A percentile compares a stretch with the other conserved stretches of the same genome.
Conservation (phyloP, 176 grass and related monocot genomes). For the Oryza meridionalis region DNA sequence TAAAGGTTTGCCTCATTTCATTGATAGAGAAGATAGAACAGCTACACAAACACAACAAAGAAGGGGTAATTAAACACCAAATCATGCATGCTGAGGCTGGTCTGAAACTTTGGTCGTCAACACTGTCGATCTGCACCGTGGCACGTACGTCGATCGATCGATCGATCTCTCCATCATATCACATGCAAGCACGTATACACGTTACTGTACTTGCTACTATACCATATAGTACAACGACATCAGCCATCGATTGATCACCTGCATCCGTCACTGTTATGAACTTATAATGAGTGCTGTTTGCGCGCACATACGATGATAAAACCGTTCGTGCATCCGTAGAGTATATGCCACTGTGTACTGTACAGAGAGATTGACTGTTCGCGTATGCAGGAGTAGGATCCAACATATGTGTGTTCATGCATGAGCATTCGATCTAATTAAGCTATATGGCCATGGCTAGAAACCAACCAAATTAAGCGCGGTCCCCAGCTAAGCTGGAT, state of each 20-base stretch:
- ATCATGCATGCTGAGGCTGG: no score
- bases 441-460: not conserved
- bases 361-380: not conserved
- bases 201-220: not conserved
- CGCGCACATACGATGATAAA: constrained; percentile 12
- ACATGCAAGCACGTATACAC: not conserved
- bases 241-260: not conserved
- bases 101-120: no score
- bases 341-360: no score
- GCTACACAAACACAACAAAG: no score
- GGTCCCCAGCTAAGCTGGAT: not conserved
- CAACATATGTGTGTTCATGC: no score
- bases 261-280: not conserved
- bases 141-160: not conserved
- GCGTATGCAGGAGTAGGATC: not conserved
- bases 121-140: not conserved
- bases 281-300: not conserved
- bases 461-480: not conserved
- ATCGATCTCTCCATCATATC: not conserved
- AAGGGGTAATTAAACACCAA: no score
- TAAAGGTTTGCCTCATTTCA: no score
- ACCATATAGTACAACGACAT: not conserved
- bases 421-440: not conserved
- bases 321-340: not conserved
- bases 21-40: no score